Percentiles rank a stretch among this genome's conserved stretches.
Evolutionary conservation across 2,329 filamentous ascomycete genomes (phyloP).

Genomic region (Albifimbria verrucaria): DNA sequence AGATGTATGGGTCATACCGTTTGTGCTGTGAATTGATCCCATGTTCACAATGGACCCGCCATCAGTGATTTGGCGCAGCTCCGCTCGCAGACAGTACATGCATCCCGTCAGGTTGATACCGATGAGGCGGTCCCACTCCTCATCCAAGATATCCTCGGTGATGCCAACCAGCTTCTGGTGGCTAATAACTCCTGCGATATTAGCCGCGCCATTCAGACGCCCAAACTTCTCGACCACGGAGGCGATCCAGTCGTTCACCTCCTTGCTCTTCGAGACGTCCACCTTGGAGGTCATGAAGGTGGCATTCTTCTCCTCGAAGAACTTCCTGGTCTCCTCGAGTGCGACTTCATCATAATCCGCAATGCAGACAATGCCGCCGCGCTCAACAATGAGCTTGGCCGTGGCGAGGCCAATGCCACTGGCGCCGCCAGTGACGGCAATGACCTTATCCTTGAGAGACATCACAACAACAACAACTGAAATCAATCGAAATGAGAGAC

Average conservation of each 20-base stretch:
- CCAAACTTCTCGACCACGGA: slow-evolving; percentile 42
- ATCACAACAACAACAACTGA: too few species aligned
- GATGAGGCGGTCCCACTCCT: slow-evolving; percentile 44
- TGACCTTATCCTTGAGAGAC: slow-evolving; percentile 17
- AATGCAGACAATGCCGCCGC: slow-evolving; percentile 33
- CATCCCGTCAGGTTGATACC: slow-evolving; percentile 44
- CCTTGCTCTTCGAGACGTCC: slow-evolving; percentile 42
- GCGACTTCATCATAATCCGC: slow-evolving; percentile 32
- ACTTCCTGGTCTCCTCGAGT: slow-evolving; percentile 24
- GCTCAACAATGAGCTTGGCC: slow-evolving; percentile 30
- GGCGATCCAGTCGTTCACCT: slow-evolving; percentile 48
- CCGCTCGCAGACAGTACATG: slow-evolving; percentile 45
- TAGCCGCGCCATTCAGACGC: slow-evolving; percentile 49
- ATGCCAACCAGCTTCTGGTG: slow-evolving; percentile 35
- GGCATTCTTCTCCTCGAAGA: slow-evolving; percentile 21
- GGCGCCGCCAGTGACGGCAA: slow-evolving; percentile 28
- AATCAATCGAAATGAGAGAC: too few species aligned
- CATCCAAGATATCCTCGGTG: slow-evolving; percentile 39
- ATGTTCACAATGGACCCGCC: slow-evolving; percentile 55
- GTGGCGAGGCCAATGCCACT: slow-evolving; percentile 39
- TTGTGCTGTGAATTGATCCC: slow-evolving; percentile 2
- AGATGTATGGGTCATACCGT: background rate
- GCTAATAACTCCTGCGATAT: slow-evolving; percentile 50
- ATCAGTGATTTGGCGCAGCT: slow-evolving; percentile 41
- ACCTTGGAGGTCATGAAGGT: slow-evolving; percentile 34